Base-by-base conservation (phyloP, 805 yeast genomes). In the Nakazawaea laoshanensis region DNA sequence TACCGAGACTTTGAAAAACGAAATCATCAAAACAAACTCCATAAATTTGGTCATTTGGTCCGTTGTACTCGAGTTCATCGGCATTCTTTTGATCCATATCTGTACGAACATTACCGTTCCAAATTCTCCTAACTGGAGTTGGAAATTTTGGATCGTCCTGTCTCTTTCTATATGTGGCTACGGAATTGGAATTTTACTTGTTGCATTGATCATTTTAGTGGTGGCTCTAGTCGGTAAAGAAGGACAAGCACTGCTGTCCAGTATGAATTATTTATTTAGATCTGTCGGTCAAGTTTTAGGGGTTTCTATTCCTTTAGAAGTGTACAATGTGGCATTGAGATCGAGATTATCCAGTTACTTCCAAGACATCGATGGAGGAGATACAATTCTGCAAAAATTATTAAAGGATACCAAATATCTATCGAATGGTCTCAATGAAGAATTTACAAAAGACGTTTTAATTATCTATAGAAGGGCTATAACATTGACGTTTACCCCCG, bases 241-340 rank as follows among this genome's bases (percentile, higher is more conserved):
- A 18, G 57, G 61, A 36, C 74, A 67, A 45, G 72, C 70, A 10
- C 52, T 66, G 3, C 63, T 65, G 31, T 65, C 69, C 1, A 72
- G 73, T 27, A 57, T 67, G 52, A 66, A 63, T 43, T 67, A 67
- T 39, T 45, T 67, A 32, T 67, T 69, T 55, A 54, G 73, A 41
- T 66, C 74, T 3, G 49, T 65, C 32, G 74, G 73, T 13, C 59
- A 61, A 29, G 67, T 64, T 9, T 39, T 61, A 7, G 73, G 73
- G 30, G 66, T 65, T 3, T 67, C 71, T 4, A 45, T 64, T 4
- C 49, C 64, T 3, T 45, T 67, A 24, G 56, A 59, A 11, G 37
- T 56, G 1, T 65, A 58, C 42, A 61, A 60, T 30, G 49, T 48
- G 28, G 46, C 50, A 5, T 43, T 64, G 27, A 33, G 47, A 8